A percentile compares a stretch with the other conserved stretches of the same genome.
Conservation (phyloP, 2,329 filamentous ascomycete genomes). For the Colletotrichum cordylinicola region DNA sequence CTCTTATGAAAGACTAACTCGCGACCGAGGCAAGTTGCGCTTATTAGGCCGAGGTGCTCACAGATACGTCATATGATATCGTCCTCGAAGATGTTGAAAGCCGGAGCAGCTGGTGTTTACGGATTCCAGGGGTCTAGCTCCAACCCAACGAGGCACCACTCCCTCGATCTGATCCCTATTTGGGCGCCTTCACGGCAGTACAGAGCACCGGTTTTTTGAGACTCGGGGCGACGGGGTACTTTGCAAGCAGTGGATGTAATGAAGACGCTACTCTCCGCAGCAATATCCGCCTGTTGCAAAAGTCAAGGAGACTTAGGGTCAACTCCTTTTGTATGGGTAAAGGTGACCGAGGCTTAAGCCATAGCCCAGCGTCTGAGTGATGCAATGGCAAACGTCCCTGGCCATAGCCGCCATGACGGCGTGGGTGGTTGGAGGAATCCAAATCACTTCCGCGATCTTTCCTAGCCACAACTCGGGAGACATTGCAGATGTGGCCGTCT, state of each 20-base stretch:
- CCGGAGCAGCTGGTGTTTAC: not conserved
- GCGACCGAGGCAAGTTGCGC: not conserved
- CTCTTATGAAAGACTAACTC: not conserved
- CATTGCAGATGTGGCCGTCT: not conserved
- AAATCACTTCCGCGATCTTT: not conserved
- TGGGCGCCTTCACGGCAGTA: not conserved
- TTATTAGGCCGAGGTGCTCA: not conserved
- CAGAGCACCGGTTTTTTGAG: not conserved
- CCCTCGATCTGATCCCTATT: not conserved
- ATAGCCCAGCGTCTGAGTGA: not conserved
- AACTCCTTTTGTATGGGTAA: not conserved
- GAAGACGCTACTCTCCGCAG: not conserved
- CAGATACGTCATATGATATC: not conserved
- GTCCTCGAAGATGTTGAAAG: not conserved
- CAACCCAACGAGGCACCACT: not conserved
- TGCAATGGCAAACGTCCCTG: not conserved
- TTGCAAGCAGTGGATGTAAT: not conserved
- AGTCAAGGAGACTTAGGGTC: not conserved
- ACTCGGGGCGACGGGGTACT: not conserved
- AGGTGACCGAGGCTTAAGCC: not conserved
- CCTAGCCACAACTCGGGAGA: not conserved
- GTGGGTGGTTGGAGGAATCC: not conserved
- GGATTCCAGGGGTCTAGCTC: not conserved
- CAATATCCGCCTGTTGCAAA: not conserved
- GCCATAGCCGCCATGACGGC: not conserved